Evolutionary conservation across 257 asterid genomes (phyloP).

Genomic region (Lithospermum erythrorhizon): DNA sequence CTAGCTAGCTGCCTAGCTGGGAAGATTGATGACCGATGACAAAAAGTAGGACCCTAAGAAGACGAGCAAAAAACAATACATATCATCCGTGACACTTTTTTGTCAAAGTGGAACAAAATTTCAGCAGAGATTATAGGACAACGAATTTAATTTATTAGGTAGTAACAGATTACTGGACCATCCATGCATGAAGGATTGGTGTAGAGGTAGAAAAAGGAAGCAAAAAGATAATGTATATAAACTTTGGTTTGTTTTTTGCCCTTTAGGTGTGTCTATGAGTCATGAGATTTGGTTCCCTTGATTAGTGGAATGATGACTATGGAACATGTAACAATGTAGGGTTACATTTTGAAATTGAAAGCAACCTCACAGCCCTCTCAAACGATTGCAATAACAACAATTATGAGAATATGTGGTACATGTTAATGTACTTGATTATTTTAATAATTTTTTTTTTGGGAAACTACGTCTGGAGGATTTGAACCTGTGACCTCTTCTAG

Average conservation of each 20-base stretch:
- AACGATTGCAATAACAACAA: no score
- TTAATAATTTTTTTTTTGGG: no score
- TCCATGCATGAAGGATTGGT: neutral
- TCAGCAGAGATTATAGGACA: no score
- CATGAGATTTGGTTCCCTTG: neutral
- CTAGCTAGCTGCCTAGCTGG: neutral
- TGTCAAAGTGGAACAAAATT: no score
- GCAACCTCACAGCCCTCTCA: neutral
- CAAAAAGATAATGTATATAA: neutral
- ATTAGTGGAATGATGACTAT: neutral
- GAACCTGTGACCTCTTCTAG: no score
- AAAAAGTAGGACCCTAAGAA: neutral
- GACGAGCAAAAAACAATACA: neutral
- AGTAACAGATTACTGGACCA: neutral
- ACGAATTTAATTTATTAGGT: no score
- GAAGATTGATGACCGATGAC: neutral
- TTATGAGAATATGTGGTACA: no score
- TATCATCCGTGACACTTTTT: neutral
- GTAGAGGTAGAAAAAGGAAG: neutral
- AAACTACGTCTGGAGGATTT: no score
- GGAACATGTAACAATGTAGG: neutral
- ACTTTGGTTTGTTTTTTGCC: neutral
- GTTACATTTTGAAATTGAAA: neutral
- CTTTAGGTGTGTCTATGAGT: neutral
- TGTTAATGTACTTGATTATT: no score